Evolutionary conservation across 495 filamentous ascomycete species (phyloP), one percentile per base, ranked within the genome.

Genomic region (Hypoxylon perforatum): DNA sequence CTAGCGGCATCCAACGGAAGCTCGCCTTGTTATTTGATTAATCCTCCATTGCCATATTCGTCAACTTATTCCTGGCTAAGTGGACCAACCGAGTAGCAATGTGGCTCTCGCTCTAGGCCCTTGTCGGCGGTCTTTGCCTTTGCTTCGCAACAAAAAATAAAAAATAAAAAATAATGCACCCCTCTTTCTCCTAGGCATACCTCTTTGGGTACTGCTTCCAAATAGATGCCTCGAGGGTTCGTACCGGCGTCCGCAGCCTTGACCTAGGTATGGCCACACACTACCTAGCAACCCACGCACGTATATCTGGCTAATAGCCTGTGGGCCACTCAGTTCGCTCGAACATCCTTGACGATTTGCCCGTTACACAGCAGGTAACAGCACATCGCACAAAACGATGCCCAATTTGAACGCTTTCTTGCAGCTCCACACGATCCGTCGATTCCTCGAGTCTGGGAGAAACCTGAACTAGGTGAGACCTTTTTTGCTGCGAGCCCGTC

Each of bases 371-470:
- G 21, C 61, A 64, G 63, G 55, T 49, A 47, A 55, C 49, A 61
- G 56, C 44, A 39, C 58, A 58, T 47, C 58, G 58, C 61, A n/a
- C n/a, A n/a, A n/a, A 64, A 35, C 61, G 66, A 69, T 64, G 66
- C 56, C 66, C 61, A 64, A 69, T 69, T 64, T 47, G 49, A 51
- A 28, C 25, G 21, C 46, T 19, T 19, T 60, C 57, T 21, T 64
- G n/a, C n/a, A 51, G 60, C 55, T 64, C 66, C 66, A 69, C 66
- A 64, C 45, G 66, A 69, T 69, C 66, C 66, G 61, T 57, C 61
- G 56, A 57, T 61, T 60, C 56, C 44, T 64, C 45, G 28, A 61
- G 38, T 51, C 41, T 69, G 61, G 61, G 61, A 59, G 49, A n/a
- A n/a, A n/a, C n/a, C n/a, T 28, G 3, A 42, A 25, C 12, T 44